Conservation (phyloP, 2,329 filamentous ascomycete genomes). For the Fusarium xyrophilum region DNA sequence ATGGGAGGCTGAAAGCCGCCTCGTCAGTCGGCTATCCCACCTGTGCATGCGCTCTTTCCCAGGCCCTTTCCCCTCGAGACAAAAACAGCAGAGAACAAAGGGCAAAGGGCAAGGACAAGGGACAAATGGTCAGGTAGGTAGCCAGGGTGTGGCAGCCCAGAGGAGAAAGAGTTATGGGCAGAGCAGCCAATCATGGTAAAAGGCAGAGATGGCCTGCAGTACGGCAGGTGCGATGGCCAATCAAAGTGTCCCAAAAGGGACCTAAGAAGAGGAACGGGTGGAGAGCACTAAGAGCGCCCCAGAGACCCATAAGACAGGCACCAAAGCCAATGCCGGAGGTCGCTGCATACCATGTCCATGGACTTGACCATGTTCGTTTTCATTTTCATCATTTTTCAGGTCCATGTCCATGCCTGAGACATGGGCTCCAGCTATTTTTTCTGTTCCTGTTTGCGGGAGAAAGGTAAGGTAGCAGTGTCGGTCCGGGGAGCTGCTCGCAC, state of each 20-base stretch:
- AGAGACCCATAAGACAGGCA: conserved; percentile 31
- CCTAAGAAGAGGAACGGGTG: conserved; percentile 29
- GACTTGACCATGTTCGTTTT: conserved; percentile 17
- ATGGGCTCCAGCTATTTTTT: conserved; percentile 4
- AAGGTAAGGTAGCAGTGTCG: neutral
- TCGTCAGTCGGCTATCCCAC: conserved; percentile 28
- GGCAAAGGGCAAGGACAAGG: conserved; percentile 2
- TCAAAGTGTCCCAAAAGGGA: conserved; percentile 9
- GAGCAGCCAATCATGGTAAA: conserved; percentile 19
- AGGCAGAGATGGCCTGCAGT: conserved; percentile 31
- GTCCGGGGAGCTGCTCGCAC: neutral
- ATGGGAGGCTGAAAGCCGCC: conserved; percentile 26
- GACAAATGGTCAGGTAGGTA: neutral
- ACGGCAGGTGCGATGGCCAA: conserved; percentile 22
- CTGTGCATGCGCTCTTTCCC: neutral
- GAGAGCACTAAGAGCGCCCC: conserved; percentile 17
- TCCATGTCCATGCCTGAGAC: conserved; percentile 7
- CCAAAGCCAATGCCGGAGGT: conserved; percentile 36
- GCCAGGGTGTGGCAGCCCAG: conserved; percentile 1
- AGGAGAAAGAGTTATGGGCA: neutral
- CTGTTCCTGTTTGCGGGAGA: conserved; percentile 1
- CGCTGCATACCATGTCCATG: conserved; percentile 31
- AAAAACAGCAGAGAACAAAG: neutral
- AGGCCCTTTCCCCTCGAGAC: neutral
- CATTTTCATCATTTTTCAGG: conserved; percentile 11